A percentile compares a stretch with the other conserved stretches of the same genome.
phyloP scores from a whole-genome alignment of 1,284 basidiomycete species.

The Ganoderma resinaceum region DNA sequence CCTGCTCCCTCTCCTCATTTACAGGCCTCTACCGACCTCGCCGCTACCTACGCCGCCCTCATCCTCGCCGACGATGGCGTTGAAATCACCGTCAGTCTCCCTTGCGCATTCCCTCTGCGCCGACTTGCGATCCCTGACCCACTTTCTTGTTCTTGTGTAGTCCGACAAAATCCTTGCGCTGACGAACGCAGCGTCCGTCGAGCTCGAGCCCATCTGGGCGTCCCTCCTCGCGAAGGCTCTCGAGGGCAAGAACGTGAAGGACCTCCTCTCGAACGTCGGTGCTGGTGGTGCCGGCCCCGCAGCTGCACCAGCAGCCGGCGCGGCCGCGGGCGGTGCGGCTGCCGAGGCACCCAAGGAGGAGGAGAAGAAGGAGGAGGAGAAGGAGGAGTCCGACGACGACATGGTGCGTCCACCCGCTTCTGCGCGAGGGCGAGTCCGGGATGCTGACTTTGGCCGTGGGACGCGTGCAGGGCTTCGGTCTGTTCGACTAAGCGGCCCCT shows the following conservation, averaged over 20 bases:
- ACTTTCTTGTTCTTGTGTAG: constrained; percentile 47
- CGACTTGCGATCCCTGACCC: not conserved
- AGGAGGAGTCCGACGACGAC: constrained; percentile 93
- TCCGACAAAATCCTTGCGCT: constrained; percentile 91
- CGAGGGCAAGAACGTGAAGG: constrained; percentile 97
- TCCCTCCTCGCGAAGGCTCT: constrained; percentile 96
- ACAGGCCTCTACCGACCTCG: constrained; percentile 76
- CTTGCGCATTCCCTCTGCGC: not conserved
- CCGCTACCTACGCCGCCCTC: constrained; percentile 91
- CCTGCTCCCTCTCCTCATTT: constrained; percentile 31
- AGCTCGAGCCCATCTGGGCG: constrained; percentile 98
- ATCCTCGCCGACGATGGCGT: constrained; percentile 97
- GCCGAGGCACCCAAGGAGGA: constrained; percentile 67
- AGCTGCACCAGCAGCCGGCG: constrained; percentile 53
- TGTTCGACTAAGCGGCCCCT: constrained; percentile 86
- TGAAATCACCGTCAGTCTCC: constrained; percentile 90
- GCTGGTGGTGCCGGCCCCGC: constrained; percentile 84
- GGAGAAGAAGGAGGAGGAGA: constrained; percentile 84
- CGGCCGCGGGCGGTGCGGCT: constrained; percentile 64
- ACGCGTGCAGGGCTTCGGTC: constrained; percentile 71
- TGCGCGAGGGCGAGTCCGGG: not conserved
- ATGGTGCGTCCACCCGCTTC: constrained; percentile 69
- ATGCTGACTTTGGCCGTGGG: not conserved
- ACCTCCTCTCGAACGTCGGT: constrained; percentile 92
- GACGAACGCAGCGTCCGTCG: constrained; percentile 83